Base-by-base conservation (phyloP, 352 stramenopile genomes). In the Pythium plurisporium region DNA sequence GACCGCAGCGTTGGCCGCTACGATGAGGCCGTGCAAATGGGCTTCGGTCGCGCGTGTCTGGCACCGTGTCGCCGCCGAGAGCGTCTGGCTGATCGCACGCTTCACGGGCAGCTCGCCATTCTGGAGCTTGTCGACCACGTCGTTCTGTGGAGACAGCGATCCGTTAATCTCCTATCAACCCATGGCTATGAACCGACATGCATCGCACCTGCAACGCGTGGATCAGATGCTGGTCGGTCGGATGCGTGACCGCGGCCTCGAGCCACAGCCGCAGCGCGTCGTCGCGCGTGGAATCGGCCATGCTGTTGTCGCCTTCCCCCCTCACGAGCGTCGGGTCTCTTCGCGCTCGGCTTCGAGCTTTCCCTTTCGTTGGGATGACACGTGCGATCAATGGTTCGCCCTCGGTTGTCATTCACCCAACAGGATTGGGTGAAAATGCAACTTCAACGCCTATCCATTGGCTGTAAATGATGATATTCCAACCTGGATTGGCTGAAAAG, bases 211-310 rank as follows among this genome's bases (percentile, higher is more conserved):
- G 74, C 27, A 86, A 80, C 34, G 72, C 76, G 41, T 89, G 77
- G 65, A 89, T 82, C 56, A 76, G 69, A 54, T 67, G 53, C 4
- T 62, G 30, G 22, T 86, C 63, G 26, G 70, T 74, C 10, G 82
- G 82, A 31, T 70, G 74, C 26, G 79, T 53, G 44, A 85, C 69
- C 54, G 69, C 62, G 33, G 66, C 69, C 30, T 88, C 79, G 49
- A 91, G 67, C 55, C 86, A 72, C 49, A 76, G 68, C 55, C 66
- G 62, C 31, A 91, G 70, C 55, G 85, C 79, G 67, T 89, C 79
- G 55, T 91, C 77, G 56, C 71, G 54, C 30, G 30, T 27, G n/a
- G 60, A 37, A 38, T 63, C 51, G 38, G 15, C 62, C 62, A 69
- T 69, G 19, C 38, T n/a, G n/a, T 69, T 36, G 12, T 42, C 31